Evolutionary conservation across 257 asterid genomes (phyloP).

Genomic region (Primulina tabacum): DNA sequence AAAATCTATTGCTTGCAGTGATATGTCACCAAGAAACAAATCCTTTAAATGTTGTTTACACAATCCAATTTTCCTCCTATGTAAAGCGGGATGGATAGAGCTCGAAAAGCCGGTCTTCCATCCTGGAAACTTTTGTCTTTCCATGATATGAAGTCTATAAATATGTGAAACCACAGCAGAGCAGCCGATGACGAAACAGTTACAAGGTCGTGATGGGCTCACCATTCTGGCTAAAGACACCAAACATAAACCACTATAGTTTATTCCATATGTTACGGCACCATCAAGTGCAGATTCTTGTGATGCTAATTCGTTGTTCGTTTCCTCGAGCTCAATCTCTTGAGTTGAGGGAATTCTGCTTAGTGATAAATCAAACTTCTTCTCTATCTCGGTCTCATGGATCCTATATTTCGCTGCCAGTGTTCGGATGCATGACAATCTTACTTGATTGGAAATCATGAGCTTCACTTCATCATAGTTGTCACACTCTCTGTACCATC

Average conservation of each 20-base stretch:
- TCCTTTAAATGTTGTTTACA: constrained; percentile 71
- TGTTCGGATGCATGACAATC: constrained; percentile 79
- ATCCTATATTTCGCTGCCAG: constrained; percentile 73
- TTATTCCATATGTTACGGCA: constrained; percentile 49
- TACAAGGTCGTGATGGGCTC: constrained; percentile 64
- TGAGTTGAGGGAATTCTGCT: constrained; percentile 59
- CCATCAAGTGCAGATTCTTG: constrained; percentile 36
- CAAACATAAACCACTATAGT: constrained; percentile 62
- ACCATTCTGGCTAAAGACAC: constrained; percentile 74
- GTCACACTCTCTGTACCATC: constrained; percentile 68
- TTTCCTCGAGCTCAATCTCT: constrained; percentile 66
- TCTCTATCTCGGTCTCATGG: constrained; percentile 68
- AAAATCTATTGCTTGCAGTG: constrained; percentile 55
- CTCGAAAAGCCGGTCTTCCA: constrained; percentile 93
- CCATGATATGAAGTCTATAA: constrained; percentile 81
- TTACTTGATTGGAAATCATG: constrained; percentile 56
- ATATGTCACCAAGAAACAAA: constrained; percentile 65
- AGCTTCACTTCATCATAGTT: constrained; percentile 65
- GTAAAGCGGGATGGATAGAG: constrained; percentile 72
- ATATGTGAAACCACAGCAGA: constrained; percentile 51
- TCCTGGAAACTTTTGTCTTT: constrained; percentile 79
- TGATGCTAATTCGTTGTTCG: constrained; percentile 29
- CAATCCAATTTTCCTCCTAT: constrained; percentile 67
- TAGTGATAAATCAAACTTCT: constrained; percentile 56
- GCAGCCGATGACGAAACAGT: constrained; percentile 80